Conservation (phyloP, 805 yeast species). For the Hanseniaspora lindneri region DNA sequence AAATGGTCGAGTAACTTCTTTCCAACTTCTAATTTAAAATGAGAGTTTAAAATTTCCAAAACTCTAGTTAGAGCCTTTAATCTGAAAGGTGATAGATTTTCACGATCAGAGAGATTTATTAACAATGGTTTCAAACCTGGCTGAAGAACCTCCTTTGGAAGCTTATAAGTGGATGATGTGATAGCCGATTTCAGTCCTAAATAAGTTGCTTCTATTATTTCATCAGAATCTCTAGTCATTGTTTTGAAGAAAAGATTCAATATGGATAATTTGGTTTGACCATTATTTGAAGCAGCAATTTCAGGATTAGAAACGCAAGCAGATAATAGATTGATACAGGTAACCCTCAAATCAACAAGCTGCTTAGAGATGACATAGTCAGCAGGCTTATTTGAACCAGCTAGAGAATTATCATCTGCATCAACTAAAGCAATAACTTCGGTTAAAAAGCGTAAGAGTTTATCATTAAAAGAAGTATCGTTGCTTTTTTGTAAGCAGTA, state of each 20-base stretch:
- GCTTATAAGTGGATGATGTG: conserved; percentile 61
- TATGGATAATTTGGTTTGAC: conserved; percentile 70
- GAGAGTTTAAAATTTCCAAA: conserved; percentile 74
- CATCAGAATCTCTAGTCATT: conserved; percentile 68
- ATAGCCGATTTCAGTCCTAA: conserved; percentile 73
- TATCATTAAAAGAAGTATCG: conserved; percentile 79
- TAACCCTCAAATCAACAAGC: conserved; percentile 73
- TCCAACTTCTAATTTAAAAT: conserved; percentile 95
- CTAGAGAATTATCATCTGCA: conserved; percentile 92
- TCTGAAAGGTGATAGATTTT: conserved; percentile 77
- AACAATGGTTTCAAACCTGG: conserved; percentile 90
- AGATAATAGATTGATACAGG: conserved; percentile 73
- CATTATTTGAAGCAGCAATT: conserved; percentile 60
- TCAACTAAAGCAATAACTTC: conserved; percentile 93
- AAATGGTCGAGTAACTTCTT: conserved; percentile 82
- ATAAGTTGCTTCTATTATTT: conserved; percentile 88
- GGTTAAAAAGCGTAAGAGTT: conserved; percentile 65
- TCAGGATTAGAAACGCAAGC: conserved; percentile 77
- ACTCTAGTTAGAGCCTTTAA: conserved; percentile 81
- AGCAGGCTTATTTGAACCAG: conserved; percentile 71
- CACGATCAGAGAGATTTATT: conserved; percentile 88
- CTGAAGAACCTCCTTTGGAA: conserved; percentile 91
- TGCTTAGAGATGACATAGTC: conserved; percentile 86
- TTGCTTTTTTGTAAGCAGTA: conserved; percentile 56
- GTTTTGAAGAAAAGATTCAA: conserved; percentile 92